Conservation (phyloP, 1,139 yeast genomes). For the Kodamaea ohmeri region DNA sequence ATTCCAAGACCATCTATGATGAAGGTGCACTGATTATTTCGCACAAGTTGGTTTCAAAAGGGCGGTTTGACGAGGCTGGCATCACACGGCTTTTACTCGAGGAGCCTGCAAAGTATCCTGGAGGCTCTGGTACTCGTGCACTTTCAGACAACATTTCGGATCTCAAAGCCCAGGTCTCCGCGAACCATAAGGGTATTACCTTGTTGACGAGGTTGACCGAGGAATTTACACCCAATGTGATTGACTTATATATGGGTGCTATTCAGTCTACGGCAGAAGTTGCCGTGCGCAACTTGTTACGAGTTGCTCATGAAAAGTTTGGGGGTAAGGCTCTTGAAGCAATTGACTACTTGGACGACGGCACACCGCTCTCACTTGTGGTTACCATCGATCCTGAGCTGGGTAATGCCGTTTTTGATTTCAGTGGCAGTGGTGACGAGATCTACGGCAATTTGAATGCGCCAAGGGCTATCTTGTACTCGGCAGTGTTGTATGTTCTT, state of each 20-base stretch:
- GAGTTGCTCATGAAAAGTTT: slow-evolving; percentile 35
- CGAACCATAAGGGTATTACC: slow-evolving; percentile 42
- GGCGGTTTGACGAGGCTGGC: slow-evolving; percentile 42
- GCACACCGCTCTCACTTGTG: slow-evolving; percentile 39
- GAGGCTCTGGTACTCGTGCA: slow-evolving; percentile 46
- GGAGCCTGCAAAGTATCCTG: slow-evolving; percentile 46
- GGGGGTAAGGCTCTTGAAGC: slow-evolving; percentile 36
- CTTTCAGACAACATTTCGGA: slow-evolving; percentile 42
- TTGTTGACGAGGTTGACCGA: slow-evolving; percentile 31
- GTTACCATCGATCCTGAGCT: slow-evolving; percentile 33
- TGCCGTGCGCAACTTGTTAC: slow-evolving; percentile 39
- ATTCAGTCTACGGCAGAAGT: slow-evolving; percentile 44
- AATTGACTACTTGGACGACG: slow-evolving; percentile 43
- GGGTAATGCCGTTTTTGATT: slow-evolving; percentile 43
- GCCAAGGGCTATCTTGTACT: slow-evolving; percentile 66
- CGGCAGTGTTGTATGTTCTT: slow-evolving; percentile 78
- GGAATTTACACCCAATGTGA: slow-evolving; percentile 34
- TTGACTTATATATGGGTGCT: slow-evolving; percentile 42
- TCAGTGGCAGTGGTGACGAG: slow-evolving; percentile 42
- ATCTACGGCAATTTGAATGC: slow-evolving; percentile 46
- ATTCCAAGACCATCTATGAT: slow-evolving; percentile 42
- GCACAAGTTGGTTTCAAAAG: slow-evolving; percentile 36
- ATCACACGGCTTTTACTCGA: slow-evolving; percentile 36
- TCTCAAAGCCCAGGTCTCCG: slow-evolving; percentile 45
- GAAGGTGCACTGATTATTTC: slow-evolving; percentile 47